Base-by-base conservation (phyloP, 345 rosid genomes). In the Camelina sativa region DNA sequence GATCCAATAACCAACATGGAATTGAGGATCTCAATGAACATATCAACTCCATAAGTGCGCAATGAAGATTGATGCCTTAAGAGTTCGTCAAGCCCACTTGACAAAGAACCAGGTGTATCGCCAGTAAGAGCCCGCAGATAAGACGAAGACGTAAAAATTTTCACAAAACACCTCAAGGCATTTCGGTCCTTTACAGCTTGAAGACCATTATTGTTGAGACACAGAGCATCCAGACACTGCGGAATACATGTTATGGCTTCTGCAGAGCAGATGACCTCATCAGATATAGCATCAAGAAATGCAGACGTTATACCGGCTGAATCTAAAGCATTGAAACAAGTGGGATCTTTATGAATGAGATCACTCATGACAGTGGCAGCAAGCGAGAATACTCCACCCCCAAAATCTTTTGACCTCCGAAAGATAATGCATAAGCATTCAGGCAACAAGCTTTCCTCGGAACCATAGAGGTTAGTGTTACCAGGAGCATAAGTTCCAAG, bases 301-400 rank as follows among this genome's bases (percentile, higher is more conserved):
- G 96, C 88, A 84, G 98, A 84, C 72, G 97, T 95, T 73, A 94
- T 87, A 69, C 95, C 94, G 75, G 89, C 91, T 15, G 91, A 91
- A 80, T 94, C 96, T 70, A 94, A 84, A 61, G 91, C 82, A 75
- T 91, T 75, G 80, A 84, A 94, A 80, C 95, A 86, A 12, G 96
- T 94, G 65, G 96, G 98, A 76, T 94, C 98, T 81, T 94, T 91
- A 86, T 94, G 98, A 80, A 94, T 91, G 69, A 91, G 86, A 84
- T 94, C 97, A 82, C 98, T 91, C 95, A 90, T 90, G 54, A 91
- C 96, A 75, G 89, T 91, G 23, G 95, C 96, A 35, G 98, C 95
- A 83, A 91, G 98, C 13, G 98, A 85, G 82, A 94, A 94, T 51
- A 91, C 95, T 60, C 98, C 98, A 44, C 98, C 98, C 54, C 98